Percentiles rank a stretch among this genome's conserved stretches.
phyloP scores from a whole-genome alignment of 1,139 yeast genomes.

The Debaryomycetaceae sp. region DNA sequence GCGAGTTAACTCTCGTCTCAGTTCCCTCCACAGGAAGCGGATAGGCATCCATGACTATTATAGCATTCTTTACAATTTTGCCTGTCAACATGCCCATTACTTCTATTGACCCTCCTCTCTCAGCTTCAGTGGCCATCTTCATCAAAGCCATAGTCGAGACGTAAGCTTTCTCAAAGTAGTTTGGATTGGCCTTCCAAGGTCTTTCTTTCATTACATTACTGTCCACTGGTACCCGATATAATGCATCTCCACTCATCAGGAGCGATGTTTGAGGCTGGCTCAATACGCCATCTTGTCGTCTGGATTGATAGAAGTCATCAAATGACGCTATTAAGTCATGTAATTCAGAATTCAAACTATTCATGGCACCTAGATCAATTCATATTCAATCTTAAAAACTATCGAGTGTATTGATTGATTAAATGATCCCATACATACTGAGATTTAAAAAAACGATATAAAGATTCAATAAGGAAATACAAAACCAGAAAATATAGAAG shows the following conservation, averaged over 20 bases:
- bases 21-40: constrained; percentile 94
- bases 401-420: neutral
- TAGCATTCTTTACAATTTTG: constrained; percentile 51
- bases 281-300: neutral
- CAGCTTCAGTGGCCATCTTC: constrained; percentile 81
- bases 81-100: constrained; percentile 96
- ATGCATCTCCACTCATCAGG: neutral
- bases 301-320: neutral
- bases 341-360: neutral
- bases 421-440: neutral
- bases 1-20: constrained; percentile 93
- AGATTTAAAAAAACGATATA: neutral
- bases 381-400: neutral
- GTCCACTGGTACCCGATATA: neutral
- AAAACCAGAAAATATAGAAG: neutral
- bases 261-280: neutral
- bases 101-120: constrained; percentile 85
- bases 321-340: neutral
- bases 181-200: constrained; percentile 47
- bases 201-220: constrained; percentile 11
- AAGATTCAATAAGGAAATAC: neutral
- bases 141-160: constrained; percentile 73
- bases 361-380: neutral
- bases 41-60: constrained; percentile 79
- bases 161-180: constrained; percentile 62